Evolutionary conservation across 164 flowering plant genomes (phyloP), one percentile per base, ranked within the genome.

Genomic region (Litsea cubeba): DNA sequence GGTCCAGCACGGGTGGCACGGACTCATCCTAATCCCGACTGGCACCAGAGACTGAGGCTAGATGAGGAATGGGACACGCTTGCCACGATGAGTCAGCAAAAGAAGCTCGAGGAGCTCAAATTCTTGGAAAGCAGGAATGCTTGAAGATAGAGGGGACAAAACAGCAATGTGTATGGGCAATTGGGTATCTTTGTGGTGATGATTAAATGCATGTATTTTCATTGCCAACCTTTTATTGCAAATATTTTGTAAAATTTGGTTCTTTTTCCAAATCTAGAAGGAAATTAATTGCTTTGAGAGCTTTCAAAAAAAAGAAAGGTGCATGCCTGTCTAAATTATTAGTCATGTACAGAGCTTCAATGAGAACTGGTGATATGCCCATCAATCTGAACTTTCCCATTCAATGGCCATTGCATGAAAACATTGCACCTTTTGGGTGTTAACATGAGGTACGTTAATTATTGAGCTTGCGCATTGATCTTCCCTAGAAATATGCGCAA

Each of bases 141-240:
- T 91, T 86, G 80, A 88, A 96, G 80, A 91, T 95, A 96, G 98
- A 95, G 71, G 88, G 89, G 26, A 90, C 97, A 71, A 93, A 93
- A 81, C 89, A 93, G 77, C 90, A 87, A 74, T 85, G 86, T 89
- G 94, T 88, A 23, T 10, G 23, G 30, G 32, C 32, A 30, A 17
- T n/a, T 32, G 54, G 22, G 20, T 4, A 64, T 30, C n/a, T 17
- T 49, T 32, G 24, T 51, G 46, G 70, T 65, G 24, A 51, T 30
- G 32, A 30, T 30, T 3, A 30, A 30, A 18, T 58, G 18, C 57
- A 35, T 65, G 76, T 66, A 20, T 73, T 25, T 69, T 69, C 69
- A 17, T n/a, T 68, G 60, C 68, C 69, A 69, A 35, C 67, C 62
- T 46, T 25, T 14, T 7, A 62, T 14, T 69, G 77, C 50, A 46